phyloP scores from a whole-genome alignment of 108 stramenopile species.

The Nitzschia palea region DNA sequence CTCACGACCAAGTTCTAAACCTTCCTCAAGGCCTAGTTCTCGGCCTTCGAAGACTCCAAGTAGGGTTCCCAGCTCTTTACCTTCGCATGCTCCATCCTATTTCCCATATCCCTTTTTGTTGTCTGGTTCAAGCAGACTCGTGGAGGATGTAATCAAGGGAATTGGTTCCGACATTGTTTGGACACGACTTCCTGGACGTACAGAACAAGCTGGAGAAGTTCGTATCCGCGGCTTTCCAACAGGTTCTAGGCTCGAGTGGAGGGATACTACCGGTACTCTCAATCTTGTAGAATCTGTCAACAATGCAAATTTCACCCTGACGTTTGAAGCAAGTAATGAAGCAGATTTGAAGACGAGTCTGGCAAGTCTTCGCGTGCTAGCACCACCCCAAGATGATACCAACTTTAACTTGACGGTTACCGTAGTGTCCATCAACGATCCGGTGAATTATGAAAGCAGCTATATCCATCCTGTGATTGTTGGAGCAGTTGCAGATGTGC shows the following conservation, averaged over 20 bases:
- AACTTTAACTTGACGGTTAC: constrained; percentile 6
- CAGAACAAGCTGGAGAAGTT: neutral
- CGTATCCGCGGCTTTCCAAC: constrained; percentile 5
- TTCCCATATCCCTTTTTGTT: constrained; percentile 13
- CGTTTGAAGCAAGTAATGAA: neutral
- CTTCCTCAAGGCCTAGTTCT: neutral
- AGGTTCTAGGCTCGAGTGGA: neutral
- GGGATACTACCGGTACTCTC: neutral
- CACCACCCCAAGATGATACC: neutral
- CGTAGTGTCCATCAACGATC: neutral
- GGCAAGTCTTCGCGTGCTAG: neutral
- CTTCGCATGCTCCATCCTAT: constrained; percentile 6
- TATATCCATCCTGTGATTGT: constrained; percentile 4
- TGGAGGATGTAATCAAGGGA: constrained; percentile 9
- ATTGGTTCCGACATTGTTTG: constrained; percentile 13
- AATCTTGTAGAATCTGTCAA: neutral
- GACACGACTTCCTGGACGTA: neutral
- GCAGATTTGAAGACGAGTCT: constrained; percentile 2
- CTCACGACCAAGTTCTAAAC: neutral
- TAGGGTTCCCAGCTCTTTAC: neutral
- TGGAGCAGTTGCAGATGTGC: constrained; percentile 1
- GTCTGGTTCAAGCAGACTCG: neutral
- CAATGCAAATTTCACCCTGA: neutral
- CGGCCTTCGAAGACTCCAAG: neutral
- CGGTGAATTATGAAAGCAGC: neutral